phyloP scores from a whole-genome alignment of 225 moss, liverwort and hornwort species.

The Pseudoscleropodium purum region DNA sequence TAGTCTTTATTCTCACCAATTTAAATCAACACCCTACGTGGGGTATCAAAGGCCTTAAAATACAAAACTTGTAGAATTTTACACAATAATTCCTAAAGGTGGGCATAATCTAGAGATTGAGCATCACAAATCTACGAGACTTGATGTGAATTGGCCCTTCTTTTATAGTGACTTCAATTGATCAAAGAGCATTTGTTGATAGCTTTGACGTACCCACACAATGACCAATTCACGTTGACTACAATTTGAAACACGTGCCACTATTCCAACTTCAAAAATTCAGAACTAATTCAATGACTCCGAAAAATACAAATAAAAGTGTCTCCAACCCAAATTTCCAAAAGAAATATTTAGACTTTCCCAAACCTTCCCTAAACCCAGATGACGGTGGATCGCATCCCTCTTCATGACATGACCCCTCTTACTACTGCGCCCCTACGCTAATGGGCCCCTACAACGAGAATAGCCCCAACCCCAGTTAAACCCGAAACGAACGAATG shows the following conservation, averaged over 20 bases:
- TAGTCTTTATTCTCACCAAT: background rate
- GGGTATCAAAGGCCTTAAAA: background rate
- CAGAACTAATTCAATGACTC: background rate
- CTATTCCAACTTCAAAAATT: too few relatives aligned
- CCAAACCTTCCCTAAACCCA: background rate
- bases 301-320: background rate
- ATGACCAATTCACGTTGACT: too few relatives aligned
- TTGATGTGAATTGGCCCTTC: background rate
- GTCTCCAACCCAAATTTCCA: too few relatives aligned
- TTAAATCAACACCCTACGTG: too few relatives aligned
- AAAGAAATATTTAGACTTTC: too few relatives aligned
- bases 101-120: background rate
- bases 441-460: background rate
- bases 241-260: accelerated
- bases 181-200: too few relatives aligned
- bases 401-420: background rate
- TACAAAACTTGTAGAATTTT: background rate
- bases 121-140: background rate
- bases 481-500: background rate
- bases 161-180: too few relatives aligned
- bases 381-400: background rate
- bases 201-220: too few relatives aligned
- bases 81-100: accelerated
- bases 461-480: background rate
- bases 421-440: background rate